A percentile compares a stretch with the other conserved stretches of the same genome.
These are phyloP conservation scores for Emmonsia crescens DNA, from an alignment of 2,329 filamentous ascomycete species.

Conservation along the genomic window DNA sequence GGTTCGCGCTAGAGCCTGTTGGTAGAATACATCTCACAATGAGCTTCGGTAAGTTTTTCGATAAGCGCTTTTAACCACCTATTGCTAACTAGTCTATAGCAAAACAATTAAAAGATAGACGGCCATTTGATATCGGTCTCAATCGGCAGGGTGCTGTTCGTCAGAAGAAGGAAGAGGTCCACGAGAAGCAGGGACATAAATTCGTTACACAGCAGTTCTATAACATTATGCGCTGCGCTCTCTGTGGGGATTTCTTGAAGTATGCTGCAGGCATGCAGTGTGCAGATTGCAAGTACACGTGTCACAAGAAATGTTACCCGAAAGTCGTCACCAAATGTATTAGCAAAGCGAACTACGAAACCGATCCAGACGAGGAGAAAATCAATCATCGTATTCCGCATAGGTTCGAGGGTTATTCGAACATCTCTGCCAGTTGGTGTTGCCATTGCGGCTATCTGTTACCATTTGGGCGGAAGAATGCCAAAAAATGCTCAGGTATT, in stretches of 20 bases:
- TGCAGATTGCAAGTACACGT: constrained; percentile 98
- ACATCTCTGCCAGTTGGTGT: constrained; percentile 98
- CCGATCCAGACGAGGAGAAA: constrained; percentile 96
- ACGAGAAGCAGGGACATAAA: constrained; percentile 99
- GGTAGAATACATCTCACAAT: constrained; percentile 85
- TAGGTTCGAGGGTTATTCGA: constrained; percentile 91
- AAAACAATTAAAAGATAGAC: constrained; percentile 76
- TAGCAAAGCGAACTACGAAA: constrained; percentile 97
- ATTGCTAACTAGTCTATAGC: constrained; percentile 33
- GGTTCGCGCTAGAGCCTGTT: constrained; percentile 93
- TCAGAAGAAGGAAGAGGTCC: constrained; percentile 94
- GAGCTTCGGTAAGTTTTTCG: constrained; percentile 54
- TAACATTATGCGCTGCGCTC: constrained; percentile 99
- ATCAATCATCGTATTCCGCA: constrained; percentile 99
- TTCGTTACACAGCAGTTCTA: constrained; percentile 98
- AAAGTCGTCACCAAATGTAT: constrained; percentile 99
- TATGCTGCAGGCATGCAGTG: constrained; percentile 99
- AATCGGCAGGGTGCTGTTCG: constrained; percentile 92
- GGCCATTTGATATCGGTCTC: constrained; percentile 77
- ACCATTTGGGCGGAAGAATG: constrained; percentile 89
- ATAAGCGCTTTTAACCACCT: background rate
- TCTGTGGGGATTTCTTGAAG: constrained; percentile 96
- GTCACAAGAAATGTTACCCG: constrained; percentile 91
- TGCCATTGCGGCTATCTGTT: constrained; percentile 96
- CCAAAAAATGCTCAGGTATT: constrained; percentile 77